Evolutionary conservation across 345 rosid genomes (phyloP).

Genomic region (Gossypium rotundifolium): DNA sequence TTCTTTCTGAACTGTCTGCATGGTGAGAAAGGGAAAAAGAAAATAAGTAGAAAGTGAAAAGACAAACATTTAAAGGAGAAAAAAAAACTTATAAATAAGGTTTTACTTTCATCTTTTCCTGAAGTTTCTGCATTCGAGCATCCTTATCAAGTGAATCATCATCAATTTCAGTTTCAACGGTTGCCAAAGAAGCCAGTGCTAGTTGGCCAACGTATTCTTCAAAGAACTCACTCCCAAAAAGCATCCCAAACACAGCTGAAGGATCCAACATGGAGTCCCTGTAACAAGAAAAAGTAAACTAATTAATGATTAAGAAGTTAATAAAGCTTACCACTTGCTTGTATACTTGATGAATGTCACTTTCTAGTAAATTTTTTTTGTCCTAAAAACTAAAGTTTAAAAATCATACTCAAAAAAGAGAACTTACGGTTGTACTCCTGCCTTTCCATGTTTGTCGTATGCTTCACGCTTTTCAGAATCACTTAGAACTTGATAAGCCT

Average conservation of each 20-base stretch:
- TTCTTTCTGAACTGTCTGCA: conserved; percentile 67
- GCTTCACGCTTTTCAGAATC: conserved; percentile 87
- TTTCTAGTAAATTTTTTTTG: not conserved
- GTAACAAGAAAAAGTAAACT: not conserved
- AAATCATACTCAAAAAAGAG: conserved; percentile 1
- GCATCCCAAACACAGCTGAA: conserved; percentile 86
- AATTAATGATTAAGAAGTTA: not conserved
- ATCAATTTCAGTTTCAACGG: conserved; percentile 51
- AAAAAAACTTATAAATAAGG: not conserved
- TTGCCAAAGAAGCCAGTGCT: conserved; percentile 61
- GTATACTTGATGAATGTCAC: not conserved
- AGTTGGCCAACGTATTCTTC: conserved; percentile 94
- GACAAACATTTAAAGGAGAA: not conserved
- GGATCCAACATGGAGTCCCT: conserved; percentile 93
- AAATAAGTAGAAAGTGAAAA: not conserved
- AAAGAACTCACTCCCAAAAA: conserved; percentile 82
- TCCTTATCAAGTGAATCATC: conserved; percentile 45
- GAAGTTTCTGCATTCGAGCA: conserved; percentile 41
- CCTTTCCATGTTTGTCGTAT: conserved; percentile 85
- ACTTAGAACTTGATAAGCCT: conserved; percentile 90
- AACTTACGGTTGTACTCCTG: conserved; percentile 73
- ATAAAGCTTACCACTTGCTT: not conserved
- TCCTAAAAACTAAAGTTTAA: not conserved
- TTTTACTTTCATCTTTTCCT: conserved; percentile 67
- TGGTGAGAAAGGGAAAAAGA: not conserved